Evolutionary conservation across 148 eudicot species (phyloP), one percentile per base, ranked within the genome.

Genomic region (Chenopodium suecicum): DNA sequence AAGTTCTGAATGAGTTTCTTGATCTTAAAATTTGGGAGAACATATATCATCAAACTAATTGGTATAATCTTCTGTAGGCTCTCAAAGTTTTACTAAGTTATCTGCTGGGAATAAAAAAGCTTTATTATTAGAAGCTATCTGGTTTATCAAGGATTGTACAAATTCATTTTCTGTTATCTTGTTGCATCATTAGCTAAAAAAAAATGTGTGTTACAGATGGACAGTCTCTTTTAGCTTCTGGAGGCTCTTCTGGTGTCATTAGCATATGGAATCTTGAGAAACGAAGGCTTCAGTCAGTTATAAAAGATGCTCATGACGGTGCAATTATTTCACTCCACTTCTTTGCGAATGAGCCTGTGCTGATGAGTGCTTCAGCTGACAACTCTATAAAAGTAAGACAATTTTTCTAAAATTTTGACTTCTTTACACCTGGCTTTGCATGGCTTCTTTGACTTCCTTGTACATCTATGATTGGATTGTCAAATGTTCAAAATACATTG

Each of bases 201-300:
- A 29, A 75, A n/a, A 68, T 50, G 0, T 70, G 66, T 73, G 56
- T 74, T 86, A 65, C 82, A 93, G 97, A 97, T 87, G 94, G 97
- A 66, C 98, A 91, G 79, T 97, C 99, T 79, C 94, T 97, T 75
- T 88, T 97, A 82, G 98, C 98, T 79, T 94, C 98, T 77, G 99
- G 99, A 84, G 98, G 95, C 83, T 89, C 98, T 50, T 94, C 99
- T 34, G 99, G 99, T 77, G 93, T 97, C 73, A 91, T 94, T 85
- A 97, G 92, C 82, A 84, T 97, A 85, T 97, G 99, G 99, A 92
- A 97, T 89, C 98, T 97, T 86, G 99, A 97, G 89, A 97, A 97
- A 82, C 88, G 90, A 87, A 93, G 94, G 84, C 97, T 97, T n/a
- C 98, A 94, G 66, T 91, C 93, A 66, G 93, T 97, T 75, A 94